Base-by-base conservation (phyloP, 495 filamentous ascomycete genomes). In the Xylaria curta region DNA sequence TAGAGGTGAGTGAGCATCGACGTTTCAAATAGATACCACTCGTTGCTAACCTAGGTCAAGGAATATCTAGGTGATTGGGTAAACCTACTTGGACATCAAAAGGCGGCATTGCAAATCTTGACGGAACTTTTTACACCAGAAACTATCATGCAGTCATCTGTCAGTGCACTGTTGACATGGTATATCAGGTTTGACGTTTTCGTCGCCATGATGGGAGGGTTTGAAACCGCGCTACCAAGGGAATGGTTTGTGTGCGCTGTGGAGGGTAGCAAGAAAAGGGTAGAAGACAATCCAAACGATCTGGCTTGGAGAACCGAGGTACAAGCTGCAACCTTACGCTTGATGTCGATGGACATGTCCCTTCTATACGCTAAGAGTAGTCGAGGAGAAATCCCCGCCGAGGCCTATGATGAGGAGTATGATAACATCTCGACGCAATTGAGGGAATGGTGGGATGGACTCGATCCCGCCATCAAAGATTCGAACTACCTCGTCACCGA, bases 31-130 rank as follows among this genome's bases (percentile, higher is more conserved):
- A n/a, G 24, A 46, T 40, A 33, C 40, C 59, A 54, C 56, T 36
- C 21, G 12, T 69, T 74, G 75, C 85, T 73, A 81, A 82, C 60
- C 13, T 53, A 61, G 8, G 58, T 74, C 31, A 76, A 98, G 95
- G 96, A 98, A 82, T 96, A 93, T 75, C 87, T 97, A 68, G 96
- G 96, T 10, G 96, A 99, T 77, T 98, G 93, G 93, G 88, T 94
- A 65, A 97, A 95, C 76, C 85, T 98, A 54, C 89, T 95, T 77
- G 92, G 93, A 42, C 96, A 99, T 81, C 94, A 97, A 80, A 95
- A 91, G 80, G 96, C 95, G 7, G 95, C 96, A 1, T 88, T 92
- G 76, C 87, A 92, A 64, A 87, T 99, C 72, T 84, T 99, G 54
- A 92, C 87, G 4, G 86, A 92, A 72, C 79, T 97, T 0, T 92